These are phyloP conservation scores for Candida nemodendra DNA, from an alignment of 805 yeast genomes.

Conservation along the genomic window DNA sequence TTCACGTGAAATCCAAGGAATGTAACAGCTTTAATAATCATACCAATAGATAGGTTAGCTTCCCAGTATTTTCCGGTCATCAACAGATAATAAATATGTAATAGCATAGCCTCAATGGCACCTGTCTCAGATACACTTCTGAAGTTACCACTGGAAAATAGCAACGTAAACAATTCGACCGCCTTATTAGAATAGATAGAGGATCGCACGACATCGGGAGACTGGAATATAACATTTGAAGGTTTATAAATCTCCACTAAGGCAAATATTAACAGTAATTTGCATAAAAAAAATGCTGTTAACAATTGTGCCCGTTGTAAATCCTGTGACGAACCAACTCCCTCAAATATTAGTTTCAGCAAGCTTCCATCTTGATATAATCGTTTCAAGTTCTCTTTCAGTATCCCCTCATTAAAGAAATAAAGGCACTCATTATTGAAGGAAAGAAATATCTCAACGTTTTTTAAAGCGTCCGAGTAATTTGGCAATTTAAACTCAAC, in stretches of 20 bases:
- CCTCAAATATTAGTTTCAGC: conserved; percentile 6
- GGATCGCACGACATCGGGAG: too few species aligned
- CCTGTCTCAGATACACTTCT: conserved; percentile 68
- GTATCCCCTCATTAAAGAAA: conserved; percentile 71
- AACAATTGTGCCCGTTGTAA: conserved; percentile 45
- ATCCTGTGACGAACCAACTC: conserved; percentile 12
- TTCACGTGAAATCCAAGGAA: conserved; percentile 73
- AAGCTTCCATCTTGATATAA: conserved; percentile 38
- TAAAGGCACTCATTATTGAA: conserved; percentile 76
- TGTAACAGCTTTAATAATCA: conserved; percentile 61
- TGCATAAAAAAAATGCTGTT: conserved; percentile 70
- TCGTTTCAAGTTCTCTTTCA: conserved; percentile 55
- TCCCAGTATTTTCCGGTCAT: conserved; percentile 72
- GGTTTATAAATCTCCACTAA: conserved; percentile 70
- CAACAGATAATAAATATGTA: conserved; percentile 67
- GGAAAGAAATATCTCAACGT: conserved; percentile 66
- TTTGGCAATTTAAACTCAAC: conserved; percentile 65
- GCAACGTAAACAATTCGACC: conserved; percentile 61
- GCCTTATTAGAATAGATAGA: conserved; percentile 52
- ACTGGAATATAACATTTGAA: too few species aligned
- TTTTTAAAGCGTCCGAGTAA: conserved; percentile 60
- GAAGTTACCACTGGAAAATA: conserved; percentile 66
- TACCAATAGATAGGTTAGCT: conserved; percentile 66
- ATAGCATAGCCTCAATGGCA: conserved; percentile 62
- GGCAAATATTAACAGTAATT: conserved; percentile 61